A percentile compares a stretch with the other conserved stretches of the same genome.
These are phyloP conservation scores for Tephrocybe rancida DNA, from an alignment of 768 basidiomycete genomes.

Conservation along the genomic window DNA sequence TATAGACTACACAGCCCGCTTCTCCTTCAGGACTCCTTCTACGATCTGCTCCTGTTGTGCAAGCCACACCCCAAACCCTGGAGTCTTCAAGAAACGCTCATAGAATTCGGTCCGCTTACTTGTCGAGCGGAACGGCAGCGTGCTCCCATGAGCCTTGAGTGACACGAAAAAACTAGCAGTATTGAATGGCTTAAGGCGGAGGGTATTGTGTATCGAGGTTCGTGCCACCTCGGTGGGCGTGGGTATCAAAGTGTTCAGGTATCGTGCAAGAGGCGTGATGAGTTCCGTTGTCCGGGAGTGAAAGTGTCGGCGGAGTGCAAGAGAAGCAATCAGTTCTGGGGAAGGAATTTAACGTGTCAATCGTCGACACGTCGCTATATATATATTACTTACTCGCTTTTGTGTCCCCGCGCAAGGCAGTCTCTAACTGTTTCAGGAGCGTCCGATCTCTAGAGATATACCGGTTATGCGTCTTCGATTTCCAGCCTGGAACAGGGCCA, in stretches of 20 bases:
- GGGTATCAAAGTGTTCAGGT: slow-evolving; percentile 87
- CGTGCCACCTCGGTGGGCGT: slow-evolving; percentile 56
- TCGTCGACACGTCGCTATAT: not conserved
- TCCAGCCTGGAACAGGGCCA: slow-evolving; percentile 75
- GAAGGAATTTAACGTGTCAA: not conserved
- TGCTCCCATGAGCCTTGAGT: slow-evolving; percentile 67
- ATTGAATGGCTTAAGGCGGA: slow-evolving; percentile 73
- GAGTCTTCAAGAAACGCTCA: slow-evolving; percentile 72
- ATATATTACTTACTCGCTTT: slow-evolving; percentile 47
- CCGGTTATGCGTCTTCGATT: slow-evolving; percentile 75
- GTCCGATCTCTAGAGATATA: slow-evolving; percentile 83
- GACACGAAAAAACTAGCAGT: slow-evolving; percentile 69
- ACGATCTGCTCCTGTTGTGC: slow-evolving; percentile 76
- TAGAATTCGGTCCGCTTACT: slow-evolving; percentile 75
- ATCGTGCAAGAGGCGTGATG: slow-evolving; percentile 88
- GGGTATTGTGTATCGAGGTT: slow-evolving; percentile 25
- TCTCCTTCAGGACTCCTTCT: slow-evolving; percentile 49
- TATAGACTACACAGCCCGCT: slow-evolving; percentile 3
- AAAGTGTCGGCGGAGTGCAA: slow-evolving; percentile 78
- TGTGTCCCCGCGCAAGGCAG: slow-evolving; percentile 51
- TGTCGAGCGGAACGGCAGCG: slow-evolving; percentile 74
- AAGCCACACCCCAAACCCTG: slow-evolving; percentile 81
- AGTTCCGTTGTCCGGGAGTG: slow-evolving; percentile 83
- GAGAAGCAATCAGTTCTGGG: slow-evolving; percentile 63
- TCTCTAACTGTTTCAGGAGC: slow-evolving; percentile 74